Percentiles rank a stretch among this genome's conserved stretches.
Conservation (phyloP, 2,329 filamentous ascomycete genomes). For the Amauroascus niger region DNA sequence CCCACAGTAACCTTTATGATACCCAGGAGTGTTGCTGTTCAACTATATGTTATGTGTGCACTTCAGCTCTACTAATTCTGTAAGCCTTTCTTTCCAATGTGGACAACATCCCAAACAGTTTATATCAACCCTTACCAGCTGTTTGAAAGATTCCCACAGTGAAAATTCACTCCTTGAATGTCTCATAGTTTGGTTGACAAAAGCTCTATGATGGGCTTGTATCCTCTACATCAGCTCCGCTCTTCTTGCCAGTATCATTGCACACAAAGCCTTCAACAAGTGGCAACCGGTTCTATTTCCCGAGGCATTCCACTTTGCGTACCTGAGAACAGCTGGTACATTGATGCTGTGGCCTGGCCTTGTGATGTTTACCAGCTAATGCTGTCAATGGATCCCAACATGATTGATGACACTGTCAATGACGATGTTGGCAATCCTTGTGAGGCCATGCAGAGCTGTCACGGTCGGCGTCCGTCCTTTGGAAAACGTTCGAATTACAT, state of each 20-base stretch:
- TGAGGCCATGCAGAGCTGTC: neutral
- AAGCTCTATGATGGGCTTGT: slow-evolving; percentile 23
- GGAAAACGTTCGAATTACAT: slow-evolving; percentile 22
- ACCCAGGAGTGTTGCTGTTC: too few relatives aligned
- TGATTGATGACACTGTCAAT: neutral
- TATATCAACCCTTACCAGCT: too few relatives aligned
- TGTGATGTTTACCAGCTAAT: slow-evolving; percentile 26
- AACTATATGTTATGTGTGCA: too few relatives aligned
- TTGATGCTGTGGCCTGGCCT: slow-evolving; percentile 30
- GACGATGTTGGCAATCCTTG: neutral
- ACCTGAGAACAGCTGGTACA: slow-evolving; percentile 18
- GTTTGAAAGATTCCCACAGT: too few relatives aligned
- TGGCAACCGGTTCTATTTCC: slow-evolving; percentile 17
- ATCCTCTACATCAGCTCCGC: slow-evolving; percentile 17
- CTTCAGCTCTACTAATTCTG: too few relatives aligned
- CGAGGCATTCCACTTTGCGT: slow-evolving; percentile 25
- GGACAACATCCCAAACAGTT: too few relatives aligned
- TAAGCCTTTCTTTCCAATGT: too few relatives aligned
- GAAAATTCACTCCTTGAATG: too few relatives aligned
- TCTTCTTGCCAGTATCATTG: slow-evolving; percentile 25
- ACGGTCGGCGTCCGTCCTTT: slow-evolving; percentile 19
- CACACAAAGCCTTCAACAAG: neutral
- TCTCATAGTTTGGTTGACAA: too few relatives aligned
- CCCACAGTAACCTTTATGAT: too few relatives aligned
- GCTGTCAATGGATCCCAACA: slow-evolving; percentile 13